Percentiles rank a stretch among this genome's conserved stretches.
Conservation (phyloP, 257 asterid genomes). For the Solanum tacnaense region DNA sequence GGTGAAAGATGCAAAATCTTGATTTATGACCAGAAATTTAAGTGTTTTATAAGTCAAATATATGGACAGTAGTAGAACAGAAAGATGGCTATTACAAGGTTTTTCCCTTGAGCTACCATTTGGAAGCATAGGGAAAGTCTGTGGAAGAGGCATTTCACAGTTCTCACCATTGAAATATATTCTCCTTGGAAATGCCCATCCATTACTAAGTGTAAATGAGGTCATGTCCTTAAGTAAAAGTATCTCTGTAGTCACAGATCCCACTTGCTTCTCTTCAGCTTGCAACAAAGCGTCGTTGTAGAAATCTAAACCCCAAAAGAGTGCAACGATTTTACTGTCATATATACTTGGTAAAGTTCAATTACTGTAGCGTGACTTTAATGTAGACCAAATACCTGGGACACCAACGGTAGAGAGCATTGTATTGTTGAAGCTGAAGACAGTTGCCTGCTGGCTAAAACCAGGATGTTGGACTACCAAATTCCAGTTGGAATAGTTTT, state of each 20-base stretch:
- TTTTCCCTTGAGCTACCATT: constrained; percentile 19
- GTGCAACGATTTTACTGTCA: constrained; percentile 15
- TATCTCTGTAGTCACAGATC: constrained; percentile 56
- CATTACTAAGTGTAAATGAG: constrained; percentile 49
- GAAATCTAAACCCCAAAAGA: constrained; percentile 55
- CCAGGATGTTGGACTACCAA: constrained; percentile 60
- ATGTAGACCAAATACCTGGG: constrained; percentile 24
- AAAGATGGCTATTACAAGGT: not conserved
- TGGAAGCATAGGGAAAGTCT: constrained; percentile 49
- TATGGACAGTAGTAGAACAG: constrained; percentile 3
- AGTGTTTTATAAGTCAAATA: constrained; percentile 12
- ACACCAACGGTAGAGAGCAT: constrained; percentile 30
- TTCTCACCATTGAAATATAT: constrained; percentile 64
- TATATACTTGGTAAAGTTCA: not conserved
- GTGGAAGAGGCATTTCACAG: constrained; percentile 67
- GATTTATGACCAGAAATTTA: not conserved
- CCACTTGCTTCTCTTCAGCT: constrained; percentile 24
- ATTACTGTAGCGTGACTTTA: not conserved
- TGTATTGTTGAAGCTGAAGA: constrained; percentile 40
- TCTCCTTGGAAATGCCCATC: constrained; percentile 68
- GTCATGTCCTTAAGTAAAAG: constrained; percentile 37
- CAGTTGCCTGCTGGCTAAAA: constrained; percentile 27
- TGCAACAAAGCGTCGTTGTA: constrained; percentile 31
- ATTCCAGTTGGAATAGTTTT: constrained; percentile 55
- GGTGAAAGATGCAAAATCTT: not conserved